Evolutionary conservation across 2,329 filamentous ascomycete species (phyloP), one percentile per base, ranked within the genome.

Genomic region (Xylaria sp.): DNA sequence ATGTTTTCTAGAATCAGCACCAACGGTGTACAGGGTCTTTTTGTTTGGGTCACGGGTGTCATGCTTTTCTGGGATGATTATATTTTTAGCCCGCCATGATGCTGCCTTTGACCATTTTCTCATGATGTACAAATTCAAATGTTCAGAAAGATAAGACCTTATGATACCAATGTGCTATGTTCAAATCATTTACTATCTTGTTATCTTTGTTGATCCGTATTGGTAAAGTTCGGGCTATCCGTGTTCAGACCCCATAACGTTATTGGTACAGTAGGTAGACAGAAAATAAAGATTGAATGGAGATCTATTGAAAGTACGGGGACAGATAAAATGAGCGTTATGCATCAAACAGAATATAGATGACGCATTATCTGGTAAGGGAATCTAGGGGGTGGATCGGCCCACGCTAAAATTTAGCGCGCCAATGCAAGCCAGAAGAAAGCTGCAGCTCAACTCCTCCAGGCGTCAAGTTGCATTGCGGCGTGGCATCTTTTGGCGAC

Each of bases 61-160:
- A 74, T 74, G 72, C 30, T 71, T 76, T 72, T 69, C 67, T 73
- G 75, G 75, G 72, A 73, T 72, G 58, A 72, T 72, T 70, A 73
- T 73, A 72, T 67, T 71, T 73, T 64, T 72, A 71, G 65, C 71
- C 72, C 72, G 62, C 63, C 70, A 73, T 72, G 72, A 75, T 70
- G 59, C 56, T 73, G 67, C 65, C 70, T 72, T 73, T 70, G 70
- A 66, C 72, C 67, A 55, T 60, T 25, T 74, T 76, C 76, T 72
- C 75, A 75, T 68, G 72, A 74, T 81, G 78, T 81, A 80, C 73
- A 80, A 80, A 79, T 75, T 75, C 70, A 77, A 78, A 67, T 58
- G 62, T 75, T 74, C 68, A 61, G 70, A 76, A 76, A 69, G 66
- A 62, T 30, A 56, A 55, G 50, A 34, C 50, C 28, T 55, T 55